Percentiles rank a stretch among this genome's conserved stretches.
Evolutionary conservation across 2,329 filamentous ascomycete genomes (phyloP).

Genomic region (Cercospora sesami): DNA sequence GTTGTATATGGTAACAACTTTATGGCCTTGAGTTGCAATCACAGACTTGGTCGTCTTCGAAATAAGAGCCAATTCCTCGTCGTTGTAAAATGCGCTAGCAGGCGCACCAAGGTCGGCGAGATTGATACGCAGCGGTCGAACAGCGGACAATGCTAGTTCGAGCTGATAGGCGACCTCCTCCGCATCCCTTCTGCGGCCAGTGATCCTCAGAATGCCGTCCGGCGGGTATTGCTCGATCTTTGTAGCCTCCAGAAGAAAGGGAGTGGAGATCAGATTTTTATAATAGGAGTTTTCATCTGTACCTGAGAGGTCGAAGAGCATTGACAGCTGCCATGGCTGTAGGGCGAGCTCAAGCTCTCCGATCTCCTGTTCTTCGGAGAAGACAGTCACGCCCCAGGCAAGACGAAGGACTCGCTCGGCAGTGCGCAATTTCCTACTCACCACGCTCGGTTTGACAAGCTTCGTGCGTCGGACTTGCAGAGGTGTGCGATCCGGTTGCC

Average conservation of each 20-base stretch:
- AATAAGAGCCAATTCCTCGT: slow-evolving; percentile 26
- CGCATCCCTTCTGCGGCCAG: slow-evolving; percentile 34
- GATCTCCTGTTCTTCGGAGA: slow-evolving; percentile 30
- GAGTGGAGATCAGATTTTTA: slow-evolving; percentile 27
- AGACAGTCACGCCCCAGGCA: slow-evolving; percentile 31
- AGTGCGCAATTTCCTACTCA: slow-evolving; percentile 17
- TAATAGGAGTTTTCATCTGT: slow-evolving; percentile 20
- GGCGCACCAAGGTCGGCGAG: slow-evolving; percentile 20
- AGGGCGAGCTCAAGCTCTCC: slow-evolving; percentile 35
- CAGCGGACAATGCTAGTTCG: slow-evolving; percentile 23
- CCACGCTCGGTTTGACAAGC: slow-evolving; percentile 14
- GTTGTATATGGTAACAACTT: slow-evolving; percentile 17
- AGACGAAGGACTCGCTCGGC: slow-evolving; percentile 34
- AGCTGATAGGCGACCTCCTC: slow-evolving; percentile 33
- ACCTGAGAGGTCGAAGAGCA: slow-evolving; percentile 31
- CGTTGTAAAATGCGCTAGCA: slow-evolving; percentile 13
- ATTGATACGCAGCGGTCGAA: slow-evolving; percentile 21
- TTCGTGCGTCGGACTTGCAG: slow-evolving; percentile 25
- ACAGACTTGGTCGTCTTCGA: slow-evolving; percentile 26
- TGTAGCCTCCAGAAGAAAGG: slow-evolving; percentile 26
- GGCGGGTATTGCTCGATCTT: slow-evolving; percentile 27
- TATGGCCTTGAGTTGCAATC: slow-evolving; percentile 16
- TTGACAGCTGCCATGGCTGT: slow-evolving; percentile 32
- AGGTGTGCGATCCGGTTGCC: slow-evolving; percentile 32
- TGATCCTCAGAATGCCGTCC: slow-evolving; percentile 34